phyloP scores from a whole-genome alignment of 495 filamentous ascomycete species.

The Penicillium arizonense region DNA sequence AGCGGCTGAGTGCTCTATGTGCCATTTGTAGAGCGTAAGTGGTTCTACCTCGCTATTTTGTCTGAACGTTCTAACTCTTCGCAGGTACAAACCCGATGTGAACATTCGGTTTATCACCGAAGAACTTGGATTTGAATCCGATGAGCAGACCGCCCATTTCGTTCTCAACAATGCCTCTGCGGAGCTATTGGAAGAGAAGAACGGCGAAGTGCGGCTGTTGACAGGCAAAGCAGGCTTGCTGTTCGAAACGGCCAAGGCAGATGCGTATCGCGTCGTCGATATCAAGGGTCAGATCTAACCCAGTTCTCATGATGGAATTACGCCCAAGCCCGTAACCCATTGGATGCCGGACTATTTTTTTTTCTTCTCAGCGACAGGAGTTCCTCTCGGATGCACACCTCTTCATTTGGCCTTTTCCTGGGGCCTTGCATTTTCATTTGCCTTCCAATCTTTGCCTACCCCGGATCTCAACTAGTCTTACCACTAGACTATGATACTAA shows the following conservation, averaged over 20 bases:
- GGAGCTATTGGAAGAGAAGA: constrained; percentile 74
- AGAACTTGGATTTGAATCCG: constrained; percentile 92
- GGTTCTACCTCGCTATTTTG: constrained; percentile 2
- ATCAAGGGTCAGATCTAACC: constrained; percentile 94
- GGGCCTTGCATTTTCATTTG: constrained; percentile 4
- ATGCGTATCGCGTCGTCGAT: constrained; percentile 82
- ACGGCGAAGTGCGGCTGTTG: constrained; percentile 69
- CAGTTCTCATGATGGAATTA: constrained; percentile 1
- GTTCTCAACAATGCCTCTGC: constrained; percentile 74
- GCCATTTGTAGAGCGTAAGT: constrained; percentile 94
- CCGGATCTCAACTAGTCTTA: not conserved
- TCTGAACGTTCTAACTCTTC: constrained; percentile 30
- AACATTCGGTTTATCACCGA: constrained; percentile 89
- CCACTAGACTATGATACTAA: constrained; percentile 13
- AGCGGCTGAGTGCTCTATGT: constrained; percentile 85
- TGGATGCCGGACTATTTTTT: constrained; percentile 5
- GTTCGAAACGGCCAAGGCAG: constrained; percentile 69
- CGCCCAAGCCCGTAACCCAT: constrained; percentile 4
- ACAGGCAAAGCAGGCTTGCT: constrained; percentile 66
- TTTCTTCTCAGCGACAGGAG: constrained; percentile 13
- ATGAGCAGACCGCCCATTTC: constrained; percentile 86
- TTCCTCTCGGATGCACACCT: not conserved
- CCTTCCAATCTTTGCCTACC: constrained; percentile 1
- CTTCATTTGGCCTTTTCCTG: not conserved
- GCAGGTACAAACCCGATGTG: constrained; percentile 86